Conservation (phyloP, 306 rosid genomes). For the Pterocarpus macrocarpus region DNA sequence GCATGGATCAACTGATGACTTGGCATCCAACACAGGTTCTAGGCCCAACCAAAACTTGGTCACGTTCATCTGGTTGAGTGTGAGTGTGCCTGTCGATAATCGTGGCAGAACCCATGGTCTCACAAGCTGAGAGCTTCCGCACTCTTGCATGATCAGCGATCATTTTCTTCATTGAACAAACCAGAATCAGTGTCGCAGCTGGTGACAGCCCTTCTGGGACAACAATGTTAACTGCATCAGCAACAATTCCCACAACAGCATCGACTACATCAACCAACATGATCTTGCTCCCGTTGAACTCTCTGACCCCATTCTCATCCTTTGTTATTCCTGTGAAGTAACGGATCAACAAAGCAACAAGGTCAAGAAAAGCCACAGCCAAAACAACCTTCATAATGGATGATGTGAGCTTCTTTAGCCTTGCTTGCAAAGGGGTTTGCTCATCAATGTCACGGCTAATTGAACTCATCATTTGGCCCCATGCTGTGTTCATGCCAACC, state of each 20-base stretch:
- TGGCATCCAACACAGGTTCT: conserved; percentile 22
- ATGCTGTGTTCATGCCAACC: conserved; percentile 55
- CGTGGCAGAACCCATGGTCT: conserved; percentile 56
- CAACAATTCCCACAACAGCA: conserved; percentile 46
- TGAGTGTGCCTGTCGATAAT: conserved; percentile 51
- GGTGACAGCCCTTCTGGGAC: conserved; percentile 56
- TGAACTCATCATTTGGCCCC: conserved; percentile 58
- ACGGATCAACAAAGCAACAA: conserved; percentile 47
- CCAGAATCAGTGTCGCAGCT: conserved; percentile 51
- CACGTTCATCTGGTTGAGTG: conserved; percentile 54
- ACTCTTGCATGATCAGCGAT: conserved; percentile 58
- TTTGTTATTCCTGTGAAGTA: conserved; percentile 54
- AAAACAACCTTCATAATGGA: conserved; percentile 50
- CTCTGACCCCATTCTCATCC: conserved; percentile 33
- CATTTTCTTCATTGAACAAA: conserved; percentile 60
- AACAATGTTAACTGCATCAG: conserved; percentile 56
- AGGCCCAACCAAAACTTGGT: conserved; percentile 52
- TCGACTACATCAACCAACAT: conserved; percentile 46
- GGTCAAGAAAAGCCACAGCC: conserved; percentile 49
- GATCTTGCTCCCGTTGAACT: conserved; percentile 45
- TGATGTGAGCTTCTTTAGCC: conserved; percentile 50
- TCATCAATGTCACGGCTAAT: conserved; percentile 43
- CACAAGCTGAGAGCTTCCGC: conserved; percentile 53
- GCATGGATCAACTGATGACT: conserved; percentile 31
- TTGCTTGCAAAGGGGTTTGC: conserved; percentile 45